Conservation (phyloP, 495 filamentous ascomycete genomes). For the Neurospora sp. region DNA sequence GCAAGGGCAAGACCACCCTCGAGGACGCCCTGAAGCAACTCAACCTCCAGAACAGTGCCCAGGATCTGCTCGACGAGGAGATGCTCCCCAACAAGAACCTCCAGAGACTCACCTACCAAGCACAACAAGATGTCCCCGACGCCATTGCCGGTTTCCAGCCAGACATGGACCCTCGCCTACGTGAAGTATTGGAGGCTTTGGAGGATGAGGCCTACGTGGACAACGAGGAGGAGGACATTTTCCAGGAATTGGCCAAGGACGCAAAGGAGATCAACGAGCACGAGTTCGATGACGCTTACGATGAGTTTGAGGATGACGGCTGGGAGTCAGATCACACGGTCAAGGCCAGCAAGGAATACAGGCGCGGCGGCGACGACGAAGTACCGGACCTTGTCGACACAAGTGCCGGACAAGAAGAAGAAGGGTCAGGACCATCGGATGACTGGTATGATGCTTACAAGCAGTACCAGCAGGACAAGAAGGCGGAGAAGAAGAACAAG, state of each 20-base stretch:
- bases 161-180: constrained; percentile 91
- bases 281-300: constrained; percentile 46
- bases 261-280: constrained; percentile 47
- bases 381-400: constrained; percentile 39
- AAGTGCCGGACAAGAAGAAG: constrained; percentile 24
- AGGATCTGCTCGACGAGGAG: constrained; percentile 55
- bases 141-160: constrained; percentile 87
- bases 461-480: constrained; percentile 76
- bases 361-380: constrained; percentile 26
- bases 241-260: constrained; percentile 65
- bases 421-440: constrained; percentile 37
- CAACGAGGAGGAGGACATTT: constrained; percentile 70
- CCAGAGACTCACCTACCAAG: constrained; percentile 70
- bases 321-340: constrained; percentile 95
- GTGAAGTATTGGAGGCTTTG: constrained; percentile 87
- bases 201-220: constrained; percentile 97
- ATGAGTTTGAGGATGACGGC: constrained; percentile 50
- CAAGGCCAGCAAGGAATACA: constrained; percentile 48
- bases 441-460: constrained; percentile 85
- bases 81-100: constrained; percentile 62
- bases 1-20: constrained; percentile 52
- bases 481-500: constrained; percentile 27
- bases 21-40: constrained; percentile 71
- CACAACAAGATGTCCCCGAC: constrained; percentile 89
- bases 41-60: constrained; percentile 47